phyloP scores from a whole-genome alignment of 768 basidiomycete species.

The Daedalea quercina region DNA sequence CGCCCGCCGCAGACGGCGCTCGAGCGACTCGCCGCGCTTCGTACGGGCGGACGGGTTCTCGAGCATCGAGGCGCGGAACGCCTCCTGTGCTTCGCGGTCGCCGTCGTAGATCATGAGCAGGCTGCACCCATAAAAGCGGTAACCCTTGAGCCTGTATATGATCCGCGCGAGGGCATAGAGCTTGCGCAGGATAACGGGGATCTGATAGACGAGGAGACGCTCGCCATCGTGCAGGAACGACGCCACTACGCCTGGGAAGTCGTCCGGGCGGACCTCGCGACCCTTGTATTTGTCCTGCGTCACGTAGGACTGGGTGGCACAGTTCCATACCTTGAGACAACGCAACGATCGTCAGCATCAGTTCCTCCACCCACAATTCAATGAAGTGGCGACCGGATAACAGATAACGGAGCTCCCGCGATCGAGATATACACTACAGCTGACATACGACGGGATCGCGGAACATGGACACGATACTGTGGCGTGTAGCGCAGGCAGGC shows the following conservation, averaged over 20 bases:
- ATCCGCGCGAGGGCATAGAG: constrained; percentile 91
- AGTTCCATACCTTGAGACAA: constrained; percentile 80
- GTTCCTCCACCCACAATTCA: not conserved
- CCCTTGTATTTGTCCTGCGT: constrained; percentile 97
- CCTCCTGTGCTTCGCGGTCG: constrained; percentile 80
- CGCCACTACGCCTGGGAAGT: constrained; percentile 76
- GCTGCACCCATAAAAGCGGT: constrained; percentile 96
- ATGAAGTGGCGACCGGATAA: too few species aligned
- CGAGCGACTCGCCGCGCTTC: constrained; percentile 75
- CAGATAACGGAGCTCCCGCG: not conserved
- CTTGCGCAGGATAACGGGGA: constrained; percentile 86
- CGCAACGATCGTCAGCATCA: not conserved
- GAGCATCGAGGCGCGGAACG: constrained; percentile 49
- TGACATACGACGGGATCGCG: not conserved
- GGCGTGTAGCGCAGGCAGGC: constrained; percentile 6
- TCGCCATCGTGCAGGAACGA: constrained; percentile 86
- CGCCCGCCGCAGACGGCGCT: constrained; percentile 37
- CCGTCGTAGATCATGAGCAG: constrained; percentile 97
- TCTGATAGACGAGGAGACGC: constrained; percentile 80
- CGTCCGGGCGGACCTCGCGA: constrained; percentile 78
- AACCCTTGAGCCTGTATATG: constrained; percentile 85
- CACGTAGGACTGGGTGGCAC: constrained; percentile 71
- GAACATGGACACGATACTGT: not conserved
- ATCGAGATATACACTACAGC: not conserved
- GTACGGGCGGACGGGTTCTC: constrained; percentile 62